Base-by-base conservation (phyloP, 305 asterid species). In the Fraxinus xanthoxyloides region DNA sequence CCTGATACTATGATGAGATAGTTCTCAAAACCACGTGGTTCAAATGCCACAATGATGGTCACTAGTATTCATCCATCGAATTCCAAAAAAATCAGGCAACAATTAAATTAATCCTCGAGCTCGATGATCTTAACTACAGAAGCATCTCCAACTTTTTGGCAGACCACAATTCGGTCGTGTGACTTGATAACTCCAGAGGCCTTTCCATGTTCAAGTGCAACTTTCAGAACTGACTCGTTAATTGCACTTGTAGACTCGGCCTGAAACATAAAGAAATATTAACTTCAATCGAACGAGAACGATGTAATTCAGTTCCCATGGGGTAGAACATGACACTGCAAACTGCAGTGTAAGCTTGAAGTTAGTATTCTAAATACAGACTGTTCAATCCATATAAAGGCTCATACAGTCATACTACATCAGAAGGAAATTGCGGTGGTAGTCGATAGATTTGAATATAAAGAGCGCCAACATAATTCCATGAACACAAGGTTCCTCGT, bases 141-240 rank as follows among this genome's bases (percentile, higher is more conserved):
- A 10, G 97, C 97, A 83, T 95, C 98, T 82, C 98, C 98, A 7
- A 95, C 97, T 87, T 95, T 95, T 85, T 95, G 97, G 83, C 97
- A 95, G 36, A 93, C 92, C 17, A 95, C 97, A 21, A 95, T 94
- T 24, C 98, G 92, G 75, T 95, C 98, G 4, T 93, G 98, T 15
- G 98, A 88, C 85, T 93, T 95, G 81, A 95, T 88, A 4, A 92
- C 90, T 43, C 98, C 98, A 0, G 97, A 87, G 34, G 92, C 90
- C 87, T 95, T 95, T 79, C 98, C 98, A 56, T 93, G 97, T 78
- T 95, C 97, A 31, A 95, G 97, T 10, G 97, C 98, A 79, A 95
- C 94, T 86, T 89, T 95, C 85, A 95, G 87, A 77, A 95, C 92
- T 0, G 98, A 93, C 77, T 95, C 98, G 1, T 90, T 92, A 0